Evolutionary conservation across 208 protist genomes (phyloP).

Genomic region (Porcisia deanei): DNA sequence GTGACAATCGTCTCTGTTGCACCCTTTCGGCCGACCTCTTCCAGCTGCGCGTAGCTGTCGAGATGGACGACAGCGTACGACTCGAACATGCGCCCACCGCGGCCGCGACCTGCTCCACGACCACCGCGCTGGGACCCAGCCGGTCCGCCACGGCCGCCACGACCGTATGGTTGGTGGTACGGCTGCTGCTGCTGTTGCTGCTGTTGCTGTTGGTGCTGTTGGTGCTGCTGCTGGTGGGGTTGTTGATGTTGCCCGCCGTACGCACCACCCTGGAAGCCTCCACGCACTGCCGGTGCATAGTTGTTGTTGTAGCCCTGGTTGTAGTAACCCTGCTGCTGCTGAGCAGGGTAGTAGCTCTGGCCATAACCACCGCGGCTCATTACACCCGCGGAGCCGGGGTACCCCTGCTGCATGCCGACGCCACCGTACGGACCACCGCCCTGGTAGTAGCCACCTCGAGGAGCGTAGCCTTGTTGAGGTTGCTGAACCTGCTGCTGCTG

Average conservation of each 20-base stretch:
- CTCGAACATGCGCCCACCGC: slow-evolving; percentile 28
- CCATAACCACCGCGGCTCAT: not conserved
- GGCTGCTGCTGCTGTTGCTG: slow-evolving; percentile 17
- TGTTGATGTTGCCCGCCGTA: slow-evolving; percentile 6
- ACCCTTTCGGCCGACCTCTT: slow-evolving; percentile 62
- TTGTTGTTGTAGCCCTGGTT: slow-evolving; percentile 9
- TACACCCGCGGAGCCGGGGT: not conserved
- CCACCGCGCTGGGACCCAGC: slow-evolving; percentile 22
- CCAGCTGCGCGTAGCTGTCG: slow-evolving; percentile 67
- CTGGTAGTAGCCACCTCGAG: slow-evolving; percentile 33
- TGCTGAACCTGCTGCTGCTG: slow-evolving; percentile 7
- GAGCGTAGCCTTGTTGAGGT: slow-evolving; percentile 20
- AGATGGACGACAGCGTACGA: slow-evolving; percentile 67
- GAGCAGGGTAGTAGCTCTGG: slow-evolving; percentile 20
- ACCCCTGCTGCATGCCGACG: slow-evolving; percentile 8
- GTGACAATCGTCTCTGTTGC: slow-evolving; percentile 50
- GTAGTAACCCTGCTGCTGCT: slow-evolving; percentile 23
- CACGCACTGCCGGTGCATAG: slow-evolving; percentile 10
- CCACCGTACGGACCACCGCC: not conserved
- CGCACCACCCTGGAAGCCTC: slow-evolving; percentile 30
- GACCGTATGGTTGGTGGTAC: slow-evolving; percentile 16
- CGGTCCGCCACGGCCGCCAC: slow-evolving; percentile 25
- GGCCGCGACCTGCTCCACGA: slow-evolving; percentile 29
- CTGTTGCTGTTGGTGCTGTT: not conserved
- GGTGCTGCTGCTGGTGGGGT: slow-evolving; percentile 3